Conservation (phyloP, 768 basidiomycete species). For the Mycena vulgaris region DNA sequence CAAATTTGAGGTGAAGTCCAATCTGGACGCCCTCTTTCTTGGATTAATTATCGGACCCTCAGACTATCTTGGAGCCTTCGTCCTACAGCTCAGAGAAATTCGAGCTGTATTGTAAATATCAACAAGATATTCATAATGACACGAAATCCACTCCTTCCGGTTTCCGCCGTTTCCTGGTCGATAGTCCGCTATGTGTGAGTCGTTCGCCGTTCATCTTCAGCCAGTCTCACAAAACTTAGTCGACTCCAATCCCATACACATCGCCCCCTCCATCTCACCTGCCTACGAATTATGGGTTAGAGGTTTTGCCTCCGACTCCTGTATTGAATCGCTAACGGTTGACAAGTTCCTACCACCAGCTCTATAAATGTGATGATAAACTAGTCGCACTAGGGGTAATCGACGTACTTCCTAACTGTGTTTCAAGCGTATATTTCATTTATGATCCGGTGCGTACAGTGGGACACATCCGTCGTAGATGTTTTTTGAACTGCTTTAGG, state of each 20-base stretch:
- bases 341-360: no score
- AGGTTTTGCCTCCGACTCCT: background rate
- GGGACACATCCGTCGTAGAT: no score
- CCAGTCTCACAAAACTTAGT: conserved; percentile 62
- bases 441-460: conserved; percentile 66
- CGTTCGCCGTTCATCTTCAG: no score
- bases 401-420: conserved; percentile 90
- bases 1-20: conserved; percentile 69
- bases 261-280: conserved; percentile 67
- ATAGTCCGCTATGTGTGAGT: conserved; percentile 78
- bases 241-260: conserved; percentile 73
- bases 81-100: conserved; percentile 88
- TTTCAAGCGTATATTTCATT: conserved; percentile 91
- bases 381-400: conserved; percentile 91
- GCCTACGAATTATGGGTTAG: conserved; percentile 79
- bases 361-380: conserved; percentile 86
- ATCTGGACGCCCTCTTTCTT: no score
- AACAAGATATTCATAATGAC: conserved; percentile 84
- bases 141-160: conserved; percentile 60
- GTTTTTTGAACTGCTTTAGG: conserved; percentile 41
- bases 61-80: conserved; percentile 86
- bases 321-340: no score
- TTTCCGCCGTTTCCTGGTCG: conserved; percentile 85
- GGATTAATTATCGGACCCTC: background rate
- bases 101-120: conserved; percentile 83